Percentiles rank a stretch among this genome's conserved stretches.
Evolutionary conservation across 2,329 filamentous ascomycete genomes (phyloP).

Genomic region (Arthrinium phaeospermum): DNA sequence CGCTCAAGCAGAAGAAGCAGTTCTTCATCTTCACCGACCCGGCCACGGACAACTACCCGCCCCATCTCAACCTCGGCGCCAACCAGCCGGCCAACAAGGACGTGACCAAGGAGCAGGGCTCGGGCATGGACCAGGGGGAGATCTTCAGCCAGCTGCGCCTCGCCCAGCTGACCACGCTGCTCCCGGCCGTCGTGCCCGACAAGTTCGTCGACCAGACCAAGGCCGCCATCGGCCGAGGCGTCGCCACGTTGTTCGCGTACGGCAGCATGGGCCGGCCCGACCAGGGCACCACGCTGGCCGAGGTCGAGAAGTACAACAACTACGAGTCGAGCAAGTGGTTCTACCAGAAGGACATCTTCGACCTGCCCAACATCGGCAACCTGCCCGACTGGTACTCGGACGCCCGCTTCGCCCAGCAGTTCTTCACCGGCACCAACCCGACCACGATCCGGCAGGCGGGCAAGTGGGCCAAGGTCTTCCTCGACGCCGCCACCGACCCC

Average conservation of each 20-base stretch:
- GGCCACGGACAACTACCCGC: conserved; percentile 5
- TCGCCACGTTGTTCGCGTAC: conserved; percentile 30
- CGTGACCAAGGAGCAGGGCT: not conserved
- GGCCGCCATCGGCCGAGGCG: conserved; percentile 34
- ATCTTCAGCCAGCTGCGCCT: conserved; percentile 7
- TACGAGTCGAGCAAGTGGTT: not conserved
- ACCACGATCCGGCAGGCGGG: conserved; percentile 42
- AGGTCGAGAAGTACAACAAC: conserved; percentile 29
- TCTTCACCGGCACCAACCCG: conserved; percentile 51
- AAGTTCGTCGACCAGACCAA: conserved; percentile 37
- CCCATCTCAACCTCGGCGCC: conserved; percentile 10
- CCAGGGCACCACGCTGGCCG: conserved; percentile 39
- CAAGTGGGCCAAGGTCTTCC: conserved; percentile 40
- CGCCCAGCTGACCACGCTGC: conserved; percentile 2
- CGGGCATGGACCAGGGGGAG: not conserved
- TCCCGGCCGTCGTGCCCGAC: conserved; percentile 35
- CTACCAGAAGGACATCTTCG: conserved; percentile 14
- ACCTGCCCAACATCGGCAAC: conserved; percentile 21
- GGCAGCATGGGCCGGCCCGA: conserved; percentile 31
- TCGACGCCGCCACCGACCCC: conserved; percentile 39
- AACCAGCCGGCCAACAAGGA: not conserved
- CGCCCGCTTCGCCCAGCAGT: conserved; percentile 51
- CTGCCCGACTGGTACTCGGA: conserved; percentile 48
- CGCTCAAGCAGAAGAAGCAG: conserved; percentile 9
- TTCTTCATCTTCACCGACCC: conserved; percentile 20